Conservation (phyloP, 805 yeast species). For the Candida pini region DNA sequence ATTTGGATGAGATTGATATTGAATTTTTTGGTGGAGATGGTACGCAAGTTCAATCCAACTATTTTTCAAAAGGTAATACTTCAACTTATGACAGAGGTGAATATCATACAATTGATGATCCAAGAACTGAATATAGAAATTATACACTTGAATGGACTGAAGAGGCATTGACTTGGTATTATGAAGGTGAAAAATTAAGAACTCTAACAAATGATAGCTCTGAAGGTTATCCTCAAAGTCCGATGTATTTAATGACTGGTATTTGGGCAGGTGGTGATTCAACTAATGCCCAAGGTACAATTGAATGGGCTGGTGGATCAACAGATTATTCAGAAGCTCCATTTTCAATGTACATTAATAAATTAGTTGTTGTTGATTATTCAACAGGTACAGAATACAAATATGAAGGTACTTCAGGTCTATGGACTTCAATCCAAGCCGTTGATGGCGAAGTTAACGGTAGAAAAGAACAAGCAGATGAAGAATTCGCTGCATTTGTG, state of each 20-base stretch:
- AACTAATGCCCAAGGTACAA: slow-evolving; percentile 57
- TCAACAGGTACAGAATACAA: slow-evolving; percentile 57
- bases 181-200: slow-evolving; percentile 69
- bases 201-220: slow-evolving; percentile 47
- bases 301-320: slow-evolving; percentile 77
- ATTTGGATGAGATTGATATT: slow-evolving; percentile 81
- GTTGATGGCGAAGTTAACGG: slow-evolving; percentile 58
- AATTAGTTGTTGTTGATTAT: slow-evolving; percentile 60
- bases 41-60: slow-evolving; percentile 71
- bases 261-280: slow-evolving; percentile 84
- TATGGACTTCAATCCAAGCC: slow-evolving; percentile 55
- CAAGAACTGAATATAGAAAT: slow-evolving; percentile 59
- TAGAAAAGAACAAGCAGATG: slow-evolving; percentile 40
- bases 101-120: slow-evolving; percentile 53
- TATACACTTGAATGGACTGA: slow-evolving; percentile 84
- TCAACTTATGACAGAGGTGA: slow-evolving; percentile 76
- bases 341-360: slow-evolving; percentile 58
- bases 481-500: slow-evolving; percentile 35
- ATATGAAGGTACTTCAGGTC: slow-evolving; percentile 51
- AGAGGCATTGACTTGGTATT: slow-evolving; percentile 58
- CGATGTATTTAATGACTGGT: slow-evolving; percentile 68
- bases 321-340: slow-evolving; percentile 65
- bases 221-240: slow-evolving; percentile 86
- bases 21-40: slow-evolving; percentile 85
- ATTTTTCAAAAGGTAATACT: slow-evolving; percentile 75